Percentiles rank a stretch among this genome's conserved stretches.
phyloP scores from a whole-genome alignment of 2,329 filamentous ascomycete genomes.

The Cercospora citrullina region DNA sequence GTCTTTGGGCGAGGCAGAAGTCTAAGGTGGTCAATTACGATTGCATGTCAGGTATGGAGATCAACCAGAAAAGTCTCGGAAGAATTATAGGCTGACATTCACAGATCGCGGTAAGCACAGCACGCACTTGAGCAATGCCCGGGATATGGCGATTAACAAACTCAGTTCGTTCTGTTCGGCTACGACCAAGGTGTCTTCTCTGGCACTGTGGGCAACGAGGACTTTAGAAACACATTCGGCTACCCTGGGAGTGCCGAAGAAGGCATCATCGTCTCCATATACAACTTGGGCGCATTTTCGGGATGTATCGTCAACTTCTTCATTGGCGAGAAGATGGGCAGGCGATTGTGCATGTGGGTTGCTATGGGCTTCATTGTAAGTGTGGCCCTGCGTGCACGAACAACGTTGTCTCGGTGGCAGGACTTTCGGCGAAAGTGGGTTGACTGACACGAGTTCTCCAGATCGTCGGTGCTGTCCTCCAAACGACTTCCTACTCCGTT shows the following conservation, averaged over 20 bases:
- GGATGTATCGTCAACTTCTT: slow-evolving; percentile 55
- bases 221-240: slow-evolving; percentile 45
- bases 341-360: slow-evolving; percentile 52
- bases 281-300: slow-evolving; percentile 62
- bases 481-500: slow-evolving; percentile 47
- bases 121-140: too few species aligned
- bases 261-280: slow-evolving; percentile 52
- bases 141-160: not conserved
- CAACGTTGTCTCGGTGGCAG: not conserved
- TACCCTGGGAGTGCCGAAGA: slow-evolving; percentile 42
- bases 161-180: slow-evolving; percentile 38
- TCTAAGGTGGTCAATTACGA: slow-evolving; percentile 36
- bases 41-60: slow-evolving; percentile 32
- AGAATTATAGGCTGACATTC: not conserved
- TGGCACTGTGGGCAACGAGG: slow-evolving; percentile 45
- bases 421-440: not conserved
- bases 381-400: not conserved
- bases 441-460: slow-evolving; percentile 1
- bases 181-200: slow-evolving; percentile 36
- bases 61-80: not conserved
- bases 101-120: not conserved
- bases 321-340: slow-evolving; percentile 51
- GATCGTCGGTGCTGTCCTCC: slow-evolving; percentile 48
- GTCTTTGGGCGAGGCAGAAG: slow-evolving; percentile 35
- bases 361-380: slow-evolving; percentile 46